Base-by-base conservation (phyloP, 495 filamentous ascomycete genomes). In the Hypomontagnella monticulosa region DNA sequence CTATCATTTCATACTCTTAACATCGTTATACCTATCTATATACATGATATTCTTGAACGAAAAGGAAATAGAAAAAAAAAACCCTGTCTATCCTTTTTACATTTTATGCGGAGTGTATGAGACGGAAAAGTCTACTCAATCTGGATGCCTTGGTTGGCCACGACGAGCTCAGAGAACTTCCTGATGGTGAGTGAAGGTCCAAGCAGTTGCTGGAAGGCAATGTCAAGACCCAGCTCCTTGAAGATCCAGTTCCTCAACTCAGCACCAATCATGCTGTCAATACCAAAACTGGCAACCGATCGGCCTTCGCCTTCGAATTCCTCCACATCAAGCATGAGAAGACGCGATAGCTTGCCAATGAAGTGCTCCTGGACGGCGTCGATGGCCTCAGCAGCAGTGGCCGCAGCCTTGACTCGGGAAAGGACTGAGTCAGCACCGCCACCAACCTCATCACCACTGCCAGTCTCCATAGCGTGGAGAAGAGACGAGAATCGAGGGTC, bases 191-290 rank as follows among this genome's bases (percentile, higher is more conserved):
- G 19, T 4, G 66, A 57, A 7, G 59, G 63, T 1, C 37, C 70
- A 4, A 81, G 61, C 40, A 81, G 61, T 16, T 70, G 49, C 65
- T 75, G 69, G 64, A 81, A 80, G 1, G 74, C 64, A 30, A 80
- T 67, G 51, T 83, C 76, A 14, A 81, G 30, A 7, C 66, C 58
- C 37, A 72, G 75, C 58, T 78, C 73, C 72, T 80, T 78, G 68
- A 79, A 81, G 18, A 80, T 54, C 82, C 80, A 83, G 12, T 70
- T 81, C 15, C 80, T 57, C 46, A 84, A 54, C 70, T 84, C 82
- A 0, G 76, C 75, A 15, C 72, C 78, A 44, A 81, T 74, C 81
- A 84, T 78, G 61, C 73, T 78, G 58, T 84, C 80, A 12, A 83
- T 33, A 15, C 80, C 80, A 47, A 78, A 82, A 10, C 43, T 49